Evolutionary conservation across 1,284 basidiomycete species (phyloP), one percentile per base, ranked within the genome.

Genomic region (Cryptococcus sp.): DNA sequence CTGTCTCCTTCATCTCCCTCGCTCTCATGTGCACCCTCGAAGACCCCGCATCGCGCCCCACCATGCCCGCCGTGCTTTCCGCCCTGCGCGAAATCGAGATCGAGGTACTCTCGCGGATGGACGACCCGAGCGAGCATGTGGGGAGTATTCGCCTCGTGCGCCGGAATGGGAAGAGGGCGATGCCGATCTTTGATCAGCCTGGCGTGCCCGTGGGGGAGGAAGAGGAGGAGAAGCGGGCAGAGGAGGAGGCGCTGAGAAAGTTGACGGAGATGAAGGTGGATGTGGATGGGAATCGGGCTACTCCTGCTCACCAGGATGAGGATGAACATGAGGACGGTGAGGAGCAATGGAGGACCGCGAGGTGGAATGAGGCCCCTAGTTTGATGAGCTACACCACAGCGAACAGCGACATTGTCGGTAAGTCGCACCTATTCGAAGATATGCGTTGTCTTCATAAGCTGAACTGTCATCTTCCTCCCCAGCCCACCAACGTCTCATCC

Each of bases 21-120:
- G 85, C 86, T 52, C 75, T 97, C 23, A 85, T 88, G 44, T 98
- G 95, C 70, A 82, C 88, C 39, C 75, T 81, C 4, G 82, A 82
- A n/a, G 82, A 89, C 50, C 87, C 91, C 0, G 64, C 78, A 0
- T 77, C 79, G 24, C 83, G 94, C 9, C 95, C 94, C 0, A 85
- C 81, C 2, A 91, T 90, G 54, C 82, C 87, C 16, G 80, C 83
- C 38, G 87, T 97, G 46, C 82, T 98, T 8, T 82, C 84, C 4
- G 81, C 86, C 5, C 79, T 97, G 8, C 80, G 86, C 20, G 80
- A 80, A 3, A 91, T 96, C 50, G 93, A 97, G 75, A 81, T 84
- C 0, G 87, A 92, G 61, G 84, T 94, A 3, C 78, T 92, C 4
- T 77, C 82, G n/a, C 81, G 87, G 8, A 82, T 85, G 0, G 81